These are phyloP conservation scores for Botrytis galanthina DNA, from an alignment of 2,329 filamentous ascomycete species.

Conservation along the genomic window DNA sequence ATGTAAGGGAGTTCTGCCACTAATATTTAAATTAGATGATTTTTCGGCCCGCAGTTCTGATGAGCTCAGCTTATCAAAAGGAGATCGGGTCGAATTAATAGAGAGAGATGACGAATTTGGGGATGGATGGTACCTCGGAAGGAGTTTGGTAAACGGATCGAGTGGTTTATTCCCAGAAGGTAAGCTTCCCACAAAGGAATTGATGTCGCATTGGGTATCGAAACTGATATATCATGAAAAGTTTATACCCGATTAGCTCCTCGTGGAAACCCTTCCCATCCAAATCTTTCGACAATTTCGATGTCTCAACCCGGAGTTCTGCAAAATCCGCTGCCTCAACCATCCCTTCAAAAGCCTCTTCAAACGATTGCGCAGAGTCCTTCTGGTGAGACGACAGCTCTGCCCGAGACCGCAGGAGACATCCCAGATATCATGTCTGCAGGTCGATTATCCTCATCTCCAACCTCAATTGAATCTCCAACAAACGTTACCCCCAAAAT, in stretches of 20 bases:
- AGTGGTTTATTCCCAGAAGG: constrained; percentile 83
- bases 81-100: constrained; percentile 77
- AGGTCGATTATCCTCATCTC: neutral
- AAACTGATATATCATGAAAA: constrained; percentile 28
- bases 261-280: constrained; percentile 35
- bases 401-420: neutral
- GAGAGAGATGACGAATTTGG: constrained; percentile 87
- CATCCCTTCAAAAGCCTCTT: neutral
- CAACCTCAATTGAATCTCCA: neutral
- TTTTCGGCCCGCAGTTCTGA: constrained; percentile 89
- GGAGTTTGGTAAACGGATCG: constrained; percentile 69
- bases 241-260: constrained; percentile 41
- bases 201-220: constrained; percentile 6
- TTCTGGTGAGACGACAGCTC: neutral
- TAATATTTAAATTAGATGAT: constrained; percentile 61
- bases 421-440: constrained; percentile 6
- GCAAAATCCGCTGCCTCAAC: constrained; percentile 21
- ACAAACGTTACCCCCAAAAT: neutral
- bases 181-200: constrained; percentile 39
- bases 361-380: neutral
- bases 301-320: constrained; percentile 21
- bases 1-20: constrained; percentile 4
- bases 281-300: constrained; percentile 27
- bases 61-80: constrained; percentile 84
- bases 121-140: constrained; percentile 80